Evolutionary conservation across 805 yeast species (phyloP).

Genomic region (Yarrowia yakushimensis): DNA sequence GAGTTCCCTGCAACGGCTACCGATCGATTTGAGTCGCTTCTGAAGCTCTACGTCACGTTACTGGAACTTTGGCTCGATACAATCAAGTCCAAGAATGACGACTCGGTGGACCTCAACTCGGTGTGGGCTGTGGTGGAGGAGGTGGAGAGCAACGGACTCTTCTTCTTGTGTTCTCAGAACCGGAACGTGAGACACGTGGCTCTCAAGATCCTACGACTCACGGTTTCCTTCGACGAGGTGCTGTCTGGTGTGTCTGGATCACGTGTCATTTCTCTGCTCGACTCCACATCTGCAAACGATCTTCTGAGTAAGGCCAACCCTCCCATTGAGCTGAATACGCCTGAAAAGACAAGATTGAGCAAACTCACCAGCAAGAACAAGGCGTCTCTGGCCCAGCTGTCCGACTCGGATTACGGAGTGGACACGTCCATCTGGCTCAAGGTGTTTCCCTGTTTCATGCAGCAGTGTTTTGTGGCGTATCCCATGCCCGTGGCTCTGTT

Average conservation of each 20-base stretch:
- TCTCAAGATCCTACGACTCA: constrained; percentile 65
- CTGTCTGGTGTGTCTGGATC: constrained; percentile 27
- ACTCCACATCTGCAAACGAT: constrained; percentile 62
- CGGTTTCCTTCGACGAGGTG: constrained; percentile 70
- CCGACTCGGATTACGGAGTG: constrained; percentile 90
- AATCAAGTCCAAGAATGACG: constrained; percentile 27
- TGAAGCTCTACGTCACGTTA: constrained; percentile 71
- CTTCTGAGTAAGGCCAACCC: constrained; percentile 53
- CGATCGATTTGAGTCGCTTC: constrained; percentile 53
- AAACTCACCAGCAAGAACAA: constrained; percentile 58
- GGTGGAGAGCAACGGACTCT: constrained; percentile 92
- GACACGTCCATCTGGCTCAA: constrained; percentile 97
- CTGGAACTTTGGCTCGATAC: constrained; percentile 69
- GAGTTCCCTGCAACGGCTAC: constrained; percentile 60
- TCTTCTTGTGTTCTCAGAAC: constrained; percentile 87
- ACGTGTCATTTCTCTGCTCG: constrained; percentile 63
- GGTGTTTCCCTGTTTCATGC: constrained; percentile 71
- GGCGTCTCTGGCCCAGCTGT: constrained; percentile 68
- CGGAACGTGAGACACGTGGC: constrained; percentile 70
- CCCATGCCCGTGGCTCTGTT: constrained; percentile 94
- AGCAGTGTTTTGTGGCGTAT: constrained; percentile 68
- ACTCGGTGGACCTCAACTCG: constrained; percentile 45
- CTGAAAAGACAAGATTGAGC: constrained; percentile 70
- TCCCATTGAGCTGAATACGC: constrained; percentile 50
- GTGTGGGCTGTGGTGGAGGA: constrained; percentile 86